Conservation (phyloP, 768 basidiomycete species). For the Hortiboletus campestris region DNA sequence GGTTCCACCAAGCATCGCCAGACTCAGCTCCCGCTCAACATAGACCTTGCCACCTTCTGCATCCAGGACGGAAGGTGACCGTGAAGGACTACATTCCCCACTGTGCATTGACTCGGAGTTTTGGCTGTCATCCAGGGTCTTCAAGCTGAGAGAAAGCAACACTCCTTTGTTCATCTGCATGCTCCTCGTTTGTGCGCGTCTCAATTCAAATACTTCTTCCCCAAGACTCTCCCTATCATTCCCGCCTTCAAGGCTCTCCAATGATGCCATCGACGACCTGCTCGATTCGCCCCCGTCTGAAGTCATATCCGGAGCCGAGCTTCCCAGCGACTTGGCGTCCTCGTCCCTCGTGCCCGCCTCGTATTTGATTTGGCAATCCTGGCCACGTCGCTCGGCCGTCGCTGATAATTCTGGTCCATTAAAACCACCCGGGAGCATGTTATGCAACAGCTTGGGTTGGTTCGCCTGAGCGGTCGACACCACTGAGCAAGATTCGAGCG, state of each 20-base stretch:
- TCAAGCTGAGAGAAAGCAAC: constrained; percentile 35
- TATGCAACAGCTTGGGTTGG: neutral
- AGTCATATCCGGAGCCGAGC: constrained; percentile 26
- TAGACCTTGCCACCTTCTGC: constrained; percentile 11
- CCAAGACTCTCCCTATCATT: constrained; percentile 17
- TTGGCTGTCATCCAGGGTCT: constrained; percentile 1
- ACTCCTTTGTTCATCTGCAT: constrained; percentile 50
- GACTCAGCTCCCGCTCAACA: constrained; percentile 13
- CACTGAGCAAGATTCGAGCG: constrained; percentile 9
- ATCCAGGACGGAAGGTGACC: neutral
- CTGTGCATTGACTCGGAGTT: neutral
- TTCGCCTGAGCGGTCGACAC: neutral
- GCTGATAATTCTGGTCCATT: neutral
- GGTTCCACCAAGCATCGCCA: constrained; percentile 33
- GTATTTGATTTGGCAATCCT: neutral
- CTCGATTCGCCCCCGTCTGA: constrained; percentile 21
- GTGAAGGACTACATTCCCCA: constrained; percentile 7
- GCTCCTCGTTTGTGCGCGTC: constrained; percentile 48
- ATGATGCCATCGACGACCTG: constrained; percentile 23
- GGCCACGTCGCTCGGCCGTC: neutral
- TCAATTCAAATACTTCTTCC: constrained; percentile 43
- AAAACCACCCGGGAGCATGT: neutral
- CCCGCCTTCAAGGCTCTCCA: constrained; percentile 21
- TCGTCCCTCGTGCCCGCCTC: constrained; percentile 6
- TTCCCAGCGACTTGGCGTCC: constrained; percentile 20